Base-by-base conservation (phyloP, 73 alveolate genomes). In the Paramecium octaurelia region DNA sequence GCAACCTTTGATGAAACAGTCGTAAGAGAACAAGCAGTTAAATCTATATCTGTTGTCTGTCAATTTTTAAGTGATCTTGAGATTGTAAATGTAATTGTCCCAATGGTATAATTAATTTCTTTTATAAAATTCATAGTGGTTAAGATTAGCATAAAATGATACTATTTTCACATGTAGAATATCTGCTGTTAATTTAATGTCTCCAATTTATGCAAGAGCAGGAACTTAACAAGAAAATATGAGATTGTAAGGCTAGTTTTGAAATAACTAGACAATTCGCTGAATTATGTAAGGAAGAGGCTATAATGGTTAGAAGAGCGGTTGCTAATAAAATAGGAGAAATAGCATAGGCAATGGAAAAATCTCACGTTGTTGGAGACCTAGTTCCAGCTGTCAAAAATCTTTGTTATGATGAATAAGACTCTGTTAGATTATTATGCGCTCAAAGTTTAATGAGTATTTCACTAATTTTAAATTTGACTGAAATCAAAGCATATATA, bases 221-320 rank as follows among this genome's bases (percentile, higher is more conserved):
- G 99, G 99, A 43, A 70, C 94, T 85, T 96, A 95, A 93, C 96
- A 96, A 86, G 99, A 98, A 75, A 97, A 96, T 94, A 96, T 98
- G 68, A 95, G 99, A 90, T 93, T 94, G 93, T 92, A 93, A 43
- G 48, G 2, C 44, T 31, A 60, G 35, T 60, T 27, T 59, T 71
- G 50, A 88, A 31, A 29, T 84, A 23, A 42, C 76, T 42, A 64
- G 92, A 93, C 92, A 97, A 95, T 98, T 97, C 94, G 90, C 96
- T 50, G 99, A 98, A 94, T 95, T 98, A 68, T 97, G 99, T 86
- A 95, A 96, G 68, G 99, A 98, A 95, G 99, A 98, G 54, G 96
- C 99, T 21, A 99, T 99, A 58, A 98, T 98, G 98, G 97, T 98
- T 58, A 97, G 99, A 93, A 96, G 99, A 86, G 99, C 99, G 0